Evolutionary conservation across 768 basidiomycete genomes (phyloP).

Genomic region (Coprinellus micaceus): DNA sequence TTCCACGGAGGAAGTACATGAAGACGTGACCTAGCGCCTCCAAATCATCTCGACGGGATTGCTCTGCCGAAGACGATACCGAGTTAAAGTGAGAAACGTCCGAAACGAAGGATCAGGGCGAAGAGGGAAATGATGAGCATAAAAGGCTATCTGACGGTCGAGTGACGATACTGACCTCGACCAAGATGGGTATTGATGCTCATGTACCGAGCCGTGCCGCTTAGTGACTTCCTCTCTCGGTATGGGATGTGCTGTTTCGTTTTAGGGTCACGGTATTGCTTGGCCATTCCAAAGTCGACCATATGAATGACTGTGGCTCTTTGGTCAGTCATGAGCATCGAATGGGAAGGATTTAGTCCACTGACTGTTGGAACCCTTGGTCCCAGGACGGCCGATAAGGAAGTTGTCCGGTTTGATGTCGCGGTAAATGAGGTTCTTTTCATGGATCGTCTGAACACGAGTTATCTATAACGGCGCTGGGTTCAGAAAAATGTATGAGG

Average conservation of each 20-base stretch:
- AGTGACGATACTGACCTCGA: slow-evolving; percentile 56
- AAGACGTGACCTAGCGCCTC: slow-evolving; percentile 99
- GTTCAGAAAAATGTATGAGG: not conserved
- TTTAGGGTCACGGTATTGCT: slow-evolving; percentile 98
- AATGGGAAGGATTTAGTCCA: not conserved
- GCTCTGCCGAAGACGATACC: slow-evolving; percentile 44
- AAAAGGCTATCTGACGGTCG: slow-evolving; percentile 1
- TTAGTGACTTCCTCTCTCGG: slow-evolving; percentile 94
- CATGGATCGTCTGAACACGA: slow-evolving; percentile 96
- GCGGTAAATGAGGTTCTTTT: slow-evolving; percentile 98
- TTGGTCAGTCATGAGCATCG: no score
- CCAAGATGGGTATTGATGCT: slow-evolving; percentile 99
- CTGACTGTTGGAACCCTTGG: slow-evolving; percentile 82
- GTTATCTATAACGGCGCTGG: slow-evolving; percentile 55
- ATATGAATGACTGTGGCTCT: slow-evolving; percentile 70
- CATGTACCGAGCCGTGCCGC: slow-evolving; percentile 99
- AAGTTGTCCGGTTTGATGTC: slow-evolving; percentile 99
- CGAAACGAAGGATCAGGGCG: slow-evolving; percentile 4
- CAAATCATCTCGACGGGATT: slow-evolving; percentile 92
- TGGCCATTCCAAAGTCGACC: slow-evolving; percentile 99
- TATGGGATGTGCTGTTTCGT: slow-evolving; percentile 99
- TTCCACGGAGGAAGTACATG: slow-evolving; percentile 98
- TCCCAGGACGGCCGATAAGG: slow-evolving; percentile 89
- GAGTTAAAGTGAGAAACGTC: not conserved
- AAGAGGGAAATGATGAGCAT: slow-evolving; percentile 1